Conservation (phyloP, 1,139 yeast species). For the Waltiozyma sp. region DNA sequence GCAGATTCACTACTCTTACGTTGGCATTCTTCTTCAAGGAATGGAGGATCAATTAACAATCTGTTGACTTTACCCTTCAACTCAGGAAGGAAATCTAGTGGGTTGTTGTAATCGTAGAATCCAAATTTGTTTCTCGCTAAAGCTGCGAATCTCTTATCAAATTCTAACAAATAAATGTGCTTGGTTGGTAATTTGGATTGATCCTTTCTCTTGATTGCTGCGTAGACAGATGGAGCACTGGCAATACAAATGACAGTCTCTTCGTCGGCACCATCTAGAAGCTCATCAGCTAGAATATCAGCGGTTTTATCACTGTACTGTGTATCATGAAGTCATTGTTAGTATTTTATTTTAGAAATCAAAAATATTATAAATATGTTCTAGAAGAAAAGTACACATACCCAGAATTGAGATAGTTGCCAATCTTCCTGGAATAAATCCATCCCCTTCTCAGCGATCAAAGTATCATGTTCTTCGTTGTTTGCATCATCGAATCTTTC, state of each 20-base stretch:
- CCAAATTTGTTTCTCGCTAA: slow-evolving; percentile 64
- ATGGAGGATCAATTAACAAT: slow-evolving; percentile 82
- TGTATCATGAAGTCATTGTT: neutral
- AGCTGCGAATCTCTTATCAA: slow-evolving; percentile 61
- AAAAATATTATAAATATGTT: neutral
- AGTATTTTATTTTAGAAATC: neutral
- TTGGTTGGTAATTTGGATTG: slow-evolving; percentile 46
- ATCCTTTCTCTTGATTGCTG: slow-evolving; percentile 54
- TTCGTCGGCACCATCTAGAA: slow-evolving; percentile 64
- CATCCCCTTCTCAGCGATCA: slow-evolving; percentile 34
- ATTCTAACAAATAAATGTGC: slow-evolving; percentile 67
- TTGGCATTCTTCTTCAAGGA: slow-evolving; percentile 73
- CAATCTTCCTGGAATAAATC: slow-evolving; percentile 78
- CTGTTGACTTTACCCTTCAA: slow-evolving; percentile 58
- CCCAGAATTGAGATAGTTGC: slow-evolving; percentile 90
- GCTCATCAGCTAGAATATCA: slow-evolving; percentile 48
- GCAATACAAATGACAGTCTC: slow-evolving; percentile 64
- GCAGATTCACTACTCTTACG: slow-evolving; percentile 58
- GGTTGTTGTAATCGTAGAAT: slow-evolving; percentile 66
- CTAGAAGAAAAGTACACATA: slow-evolving; percentile 2
- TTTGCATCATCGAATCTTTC: slow-evolving; percentile 20
- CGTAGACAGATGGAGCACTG: slow-evolving; percentile 88
- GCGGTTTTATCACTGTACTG: slow-evolving; percentile 62
- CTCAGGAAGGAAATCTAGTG: slow-evolving; percentile 48
- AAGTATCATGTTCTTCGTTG: slow-evolving; percentile 14